Evolutionary conservation across 1,284 basidiomycete genomes (phyloP), one percentile per base, ranked within the genome.

Genomic region (Trichosporon sp.): DNA sequence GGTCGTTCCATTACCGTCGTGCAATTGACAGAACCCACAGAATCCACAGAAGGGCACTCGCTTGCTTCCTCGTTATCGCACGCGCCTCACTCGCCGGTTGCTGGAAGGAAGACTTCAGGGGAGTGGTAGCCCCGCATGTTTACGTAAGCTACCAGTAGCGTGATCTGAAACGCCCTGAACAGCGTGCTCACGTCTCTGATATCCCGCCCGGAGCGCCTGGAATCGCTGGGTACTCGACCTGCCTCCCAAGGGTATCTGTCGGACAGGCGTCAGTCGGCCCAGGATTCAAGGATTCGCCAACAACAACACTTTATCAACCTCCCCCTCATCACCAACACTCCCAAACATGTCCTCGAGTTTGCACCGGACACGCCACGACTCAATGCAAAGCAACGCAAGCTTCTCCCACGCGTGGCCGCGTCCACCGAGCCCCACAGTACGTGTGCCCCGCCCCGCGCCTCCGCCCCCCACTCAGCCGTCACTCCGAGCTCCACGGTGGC

Each of bases 351-450:
- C 68, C 14, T 35, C 51, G 12, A 65, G 66, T 19, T 2, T 51
- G 35, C 68, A 65, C 31, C 38, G 67, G 38, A 46, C 35, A 5
- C 40, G 73, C 26, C 73, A 75, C 66, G 67, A 71, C 66, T 72
- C 70, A 31, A 70, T 74, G 71, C 73, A 74, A 63, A 67, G 65
- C 51, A 68, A 54, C 14, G 16, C 69, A 6, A 70, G 68, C 26
- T 66, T 71, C 8, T n/a, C 43, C n/a, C 31, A 61, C 10, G 65
- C 19, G 11, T 74, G 73, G 73, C 69, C 66, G 19, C 54, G 73
- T 8, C 73, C 73, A 14, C 73, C 73, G 26, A 72, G 71, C 43
- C 73, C 73, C 6, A 70, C 73, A 3, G 73, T 74, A 56, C 65
- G 73, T 71, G 11, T 26, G 26, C 26, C 6, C 63, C 12, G 56